Conservation (phyloP, 345 rosid species). For the Salix dunnii region DNA sequence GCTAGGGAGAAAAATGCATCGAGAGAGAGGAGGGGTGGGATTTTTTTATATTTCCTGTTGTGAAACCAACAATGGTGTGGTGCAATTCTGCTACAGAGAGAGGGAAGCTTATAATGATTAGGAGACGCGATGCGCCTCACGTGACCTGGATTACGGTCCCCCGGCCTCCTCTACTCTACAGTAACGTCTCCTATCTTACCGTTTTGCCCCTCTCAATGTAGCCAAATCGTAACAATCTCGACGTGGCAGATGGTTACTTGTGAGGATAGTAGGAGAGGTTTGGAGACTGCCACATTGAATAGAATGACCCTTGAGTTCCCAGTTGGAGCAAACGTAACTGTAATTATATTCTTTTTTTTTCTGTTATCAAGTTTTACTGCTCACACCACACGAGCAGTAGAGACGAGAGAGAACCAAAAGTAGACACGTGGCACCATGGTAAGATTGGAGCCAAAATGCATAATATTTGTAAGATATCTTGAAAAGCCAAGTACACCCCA, state of each 20-base stretch:
- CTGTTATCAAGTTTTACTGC: neutral
- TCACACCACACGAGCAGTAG: no score
- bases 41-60: neutral
- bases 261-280: neutral
- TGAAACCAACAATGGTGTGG: neutral
- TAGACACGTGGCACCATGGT: no score
- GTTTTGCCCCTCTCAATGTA: neutral
- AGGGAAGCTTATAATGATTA: neutral
- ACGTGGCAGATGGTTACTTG: neutral
- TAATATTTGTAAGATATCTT: no score
- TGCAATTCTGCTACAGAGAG: neutral
- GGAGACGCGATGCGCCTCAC: neutral
- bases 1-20: neutral
- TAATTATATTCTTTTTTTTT: neutral
- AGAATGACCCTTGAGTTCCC: neutral
- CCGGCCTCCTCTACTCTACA: neutral
- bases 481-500: no score
- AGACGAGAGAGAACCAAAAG: no score
- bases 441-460: no score
- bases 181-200: neutral
- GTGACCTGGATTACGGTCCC: conserved; percentile 7
- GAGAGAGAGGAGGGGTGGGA: no score
- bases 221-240: neutral
- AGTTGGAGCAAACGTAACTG: no score
- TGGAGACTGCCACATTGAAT: neutral